These are phyloP conservation scores for Penicillium parvum DNA, from an alignment of 495 filamentous ascomycete species.

Conservation along the genomic window DNA sequence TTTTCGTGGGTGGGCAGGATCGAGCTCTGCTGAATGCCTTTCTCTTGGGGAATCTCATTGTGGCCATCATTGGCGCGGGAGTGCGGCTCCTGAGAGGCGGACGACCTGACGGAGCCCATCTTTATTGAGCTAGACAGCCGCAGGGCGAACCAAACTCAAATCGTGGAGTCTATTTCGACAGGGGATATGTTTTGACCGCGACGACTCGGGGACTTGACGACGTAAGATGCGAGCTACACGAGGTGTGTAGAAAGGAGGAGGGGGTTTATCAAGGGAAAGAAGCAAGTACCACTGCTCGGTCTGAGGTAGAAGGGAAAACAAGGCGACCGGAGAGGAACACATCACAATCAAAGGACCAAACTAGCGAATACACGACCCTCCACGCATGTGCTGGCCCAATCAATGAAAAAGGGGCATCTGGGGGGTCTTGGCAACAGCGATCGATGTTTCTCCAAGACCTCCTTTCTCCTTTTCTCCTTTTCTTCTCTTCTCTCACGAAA, in stretches of 20 bases:
- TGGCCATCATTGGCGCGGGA: conserved; percentile 2
- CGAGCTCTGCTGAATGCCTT: conserved; percentile 10
- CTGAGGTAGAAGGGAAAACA: not conserved
- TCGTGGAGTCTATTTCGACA: no score
- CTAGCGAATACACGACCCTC: no score
- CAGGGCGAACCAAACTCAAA: no score
- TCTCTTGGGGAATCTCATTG: conserved; percentile 8
- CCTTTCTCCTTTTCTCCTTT: not conserved
- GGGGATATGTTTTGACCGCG: no score
- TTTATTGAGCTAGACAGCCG: not conserved
- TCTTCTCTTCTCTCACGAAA: no score
- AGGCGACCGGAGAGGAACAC: conserved; percentile 4
- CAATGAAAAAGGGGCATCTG: conserved; percentile 8
- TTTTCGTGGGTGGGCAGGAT: conserved; percentile 30
- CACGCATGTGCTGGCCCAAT: no score
- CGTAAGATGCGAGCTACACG: conserved; percentile 1
- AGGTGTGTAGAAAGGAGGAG: not conserved
- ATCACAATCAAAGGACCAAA: conserved; percentile 28
- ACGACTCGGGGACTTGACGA: no score
- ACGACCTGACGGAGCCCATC: conserved; percentile 20
- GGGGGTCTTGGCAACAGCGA: conserved; percentile 16
- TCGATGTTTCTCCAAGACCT: not conserved
- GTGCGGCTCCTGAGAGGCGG: conserved; percentile 2
- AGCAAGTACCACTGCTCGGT: not conserved
- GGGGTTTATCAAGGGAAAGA: no score